Conservation (phyloP, 805 yeast genomes). For the Starmerella sp. region DNA sequence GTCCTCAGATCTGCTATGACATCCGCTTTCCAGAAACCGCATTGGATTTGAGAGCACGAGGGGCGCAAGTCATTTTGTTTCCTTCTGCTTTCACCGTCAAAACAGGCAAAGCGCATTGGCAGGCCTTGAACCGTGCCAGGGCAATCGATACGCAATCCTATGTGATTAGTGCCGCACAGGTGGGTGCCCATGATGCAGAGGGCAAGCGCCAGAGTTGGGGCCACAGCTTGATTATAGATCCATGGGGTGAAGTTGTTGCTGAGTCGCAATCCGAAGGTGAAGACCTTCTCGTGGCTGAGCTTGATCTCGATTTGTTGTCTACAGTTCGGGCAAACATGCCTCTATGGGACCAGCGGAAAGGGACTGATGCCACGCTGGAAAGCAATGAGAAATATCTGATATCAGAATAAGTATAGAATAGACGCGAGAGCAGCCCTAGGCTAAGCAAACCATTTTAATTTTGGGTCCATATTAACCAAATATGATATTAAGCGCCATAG, state of each 20-base stretch:
- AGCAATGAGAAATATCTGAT: not conserved
- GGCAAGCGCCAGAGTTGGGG: conserved; percentile 77
- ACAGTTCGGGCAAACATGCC: conserved; percentile 59
- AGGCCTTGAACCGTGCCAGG: conserved; percentile 61
- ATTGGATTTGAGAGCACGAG: conserved; percentile 46
- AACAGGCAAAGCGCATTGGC: conserved; percentile 92
- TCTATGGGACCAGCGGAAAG: conserved; percentile 45
- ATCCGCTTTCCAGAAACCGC: conserved; percentile 72
- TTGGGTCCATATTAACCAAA: too few relatives aligned
- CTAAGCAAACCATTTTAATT: too few relatives aligned
- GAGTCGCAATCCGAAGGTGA: conserved; percentile 73
- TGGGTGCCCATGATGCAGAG: conserved; percentile 57
- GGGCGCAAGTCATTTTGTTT: conserved; percentile 67
- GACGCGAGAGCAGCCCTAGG: too few relatives aligned
- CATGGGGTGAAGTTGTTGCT: conserved; percentile 74
- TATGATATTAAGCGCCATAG: too few relatives aligned
- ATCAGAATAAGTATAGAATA: not conserved
- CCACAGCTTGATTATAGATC: conserved; percentile 75
- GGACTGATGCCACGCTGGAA: not conserved
- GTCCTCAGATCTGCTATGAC: conserved; percentile 72
- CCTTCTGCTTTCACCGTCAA: conserved; percentile 90
- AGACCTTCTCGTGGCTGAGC: conserved; percentile 65
- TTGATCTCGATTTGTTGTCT: conserved; percentile 48
- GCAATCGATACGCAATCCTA: conserved; percentile 83
- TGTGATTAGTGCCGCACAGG: conserved; percentile 82